These are phyloP conservation scores for Eustoma russellianum DNA, from an alignment of 257 asterid genomes.

Conservation along the genomic window DNA sequence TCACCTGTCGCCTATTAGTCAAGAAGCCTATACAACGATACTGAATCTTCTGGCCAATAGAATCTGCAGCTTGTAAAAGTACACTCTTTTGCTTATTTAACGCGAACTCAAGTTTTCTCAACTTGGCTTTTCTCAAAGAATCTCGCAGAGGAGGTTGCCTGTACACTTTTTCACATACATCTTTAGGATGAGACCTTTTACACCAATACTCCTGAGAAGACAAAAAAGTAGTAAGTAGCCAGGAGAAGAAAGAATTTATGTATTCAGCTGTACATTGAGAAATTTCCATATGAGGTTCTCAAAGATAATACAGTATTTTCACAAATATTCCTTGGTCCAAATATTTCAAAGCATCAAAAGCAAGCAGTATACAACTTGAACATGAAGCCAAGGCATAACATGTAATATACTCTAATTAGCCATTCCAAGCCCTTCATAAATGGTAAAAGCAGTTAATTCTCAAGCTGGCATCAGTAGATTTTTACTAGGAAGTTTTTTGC, in stretches of 20 bases:
- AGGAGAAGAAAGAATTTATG: slow-evolving; percentile 6
- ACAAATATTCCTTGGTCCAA: neutral
- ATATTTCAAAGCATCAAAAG: neutral
- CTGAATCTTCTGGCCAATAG: slow-evolving; percentile 85
- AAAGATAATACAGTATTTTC: neutral
- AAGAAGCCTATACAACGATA: slow-evolving; percentile 83
- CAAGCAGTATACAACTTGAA: neutral
- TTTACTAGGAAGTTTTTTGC: too few relatives aligned
- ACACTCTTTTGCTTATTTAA: slow-evolving; percentile 64
- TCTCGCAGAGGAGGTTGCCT: slow-evolving; percentile 96
- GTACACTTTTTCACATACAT: slow-evolving; percentile 95
- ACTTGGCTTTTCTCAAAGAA: slow-evolving; percentile 89
- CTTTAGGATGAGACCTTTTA: slow-evolving; percentile 87
- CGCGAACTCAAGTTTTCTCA: slow-evolving; percentile 73
- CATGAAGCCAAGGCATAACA: neutral
- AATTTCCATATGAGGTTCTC: neutral
- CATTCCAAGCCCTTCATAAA: too few relatives aligned
- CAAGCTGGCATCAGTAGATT: too few relatives aligned
- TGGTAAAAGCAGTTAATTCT: too few relatives aligned
- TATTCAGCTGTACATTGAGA: neutral
- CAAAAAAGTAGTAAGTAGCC: neutral
- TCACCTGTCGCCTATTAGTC: slow-evolving; percentile 94
- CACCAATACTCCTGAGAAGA: slow-evolving; percentile 87
- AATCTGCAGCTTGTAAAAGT: slow-evolving; percentile 85
- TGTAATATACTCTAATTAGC: too few relatives aligned